Conservation (phyloP, 139 green algal genomes). For the Coelastrella sp. region DNA sequence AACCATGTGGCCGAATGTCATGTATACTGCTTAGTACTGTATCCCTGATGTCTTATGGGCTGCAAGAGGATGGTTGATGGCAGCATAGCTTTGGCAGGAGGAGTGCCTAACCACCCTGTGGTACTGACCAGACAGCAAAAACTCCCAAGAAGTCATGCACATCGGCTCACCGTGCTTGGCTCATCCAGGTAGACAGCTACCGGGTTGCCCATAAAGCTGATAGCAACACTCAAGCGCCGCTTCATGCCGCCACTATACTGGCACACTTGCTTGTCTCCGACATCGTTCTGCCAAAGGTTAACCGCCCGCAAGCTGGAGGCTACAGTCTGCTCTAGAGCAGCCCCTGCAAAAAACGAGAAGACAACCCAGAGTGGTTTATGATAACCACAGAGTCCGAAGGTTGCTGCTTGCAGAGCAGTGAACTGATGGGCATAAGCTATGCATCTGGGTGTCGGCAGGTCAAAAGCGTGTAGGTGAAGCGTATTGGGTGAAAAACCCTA, state of each 20-base stretch:
- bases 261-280: constrained; percentile 64
- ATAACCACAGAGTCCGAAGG: too few relatives aligned
- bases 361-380: neutral
- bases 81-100: neutral
- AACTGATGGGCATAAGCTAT: too few relatives aligned
- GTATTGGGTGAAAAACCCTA: too few relatives aligned
- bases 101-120: neutral
- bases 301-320: constrained; percentile 64
- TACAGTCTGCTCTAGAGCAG: constrained; percentile 59
- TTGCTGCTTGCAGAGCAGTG: too few relatives aligned
- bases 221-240: constrained; percentile 85
- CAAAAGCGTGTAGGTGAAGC: too few relatives aligned
- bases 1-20: too few relatives aligned
- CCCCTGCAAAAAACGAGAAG: constrained; percentile 20
- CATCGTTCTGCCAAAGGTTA: constrained; percentile 65
- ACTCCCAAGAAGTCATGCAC: neutral
- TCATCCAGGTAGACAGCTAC: constrained; percentile 94
- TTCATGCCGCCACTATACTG: constrained; percentile 90
- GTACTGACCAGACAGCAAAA: neutral
- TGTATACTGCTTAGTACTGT: too few relatives aligned
- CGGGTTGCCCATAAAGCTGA: constrained; percentile 83
- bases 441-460: too few relatives aligned
- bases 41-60: too few relatives aligned
- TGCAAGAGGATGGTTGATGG: too few relatives aligned
- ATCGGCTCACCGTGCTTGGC: constrained; percentile 77